Evolutionary conservation across 2,329 filamentous ascomycete species (phyloP), one percentile per base, ranked within the genome.

Genomic region (Zymoseptoria crescenta): DNA sequence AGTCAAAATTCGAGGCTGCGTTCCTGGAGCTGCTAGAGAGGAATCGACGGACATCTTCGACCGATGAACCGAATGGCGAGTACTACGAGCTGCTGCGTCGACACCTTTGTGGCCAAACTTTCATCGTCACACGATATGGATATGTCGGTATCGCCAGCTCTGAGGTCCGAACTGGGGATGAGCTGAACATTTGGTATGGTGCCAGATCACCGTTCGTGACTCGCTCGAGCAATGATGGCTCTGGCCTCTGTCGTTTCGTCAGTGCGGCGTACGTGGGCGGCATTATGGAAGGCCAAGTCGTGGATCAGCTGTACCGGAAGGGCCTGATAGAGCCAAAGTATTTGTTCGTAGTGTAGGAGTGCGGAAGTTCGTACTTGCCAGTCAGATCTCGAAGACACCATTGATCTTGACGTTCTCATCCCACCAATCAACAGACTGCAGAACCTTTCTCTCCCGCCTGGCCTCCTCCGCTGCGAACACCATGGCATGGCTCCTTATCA

Each of bases 381-480:
- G n/a, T n/a, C 29, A 30, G 2, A 30, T 30, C 29, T 30, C 29
- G 8, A 30, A 2, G 3, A 49, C 2, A 2, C 21, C 48, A 9
- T 49, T 5, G 7, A 2, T 9, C 2, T 48, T 56, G 49, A 65
- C 60, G 28, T 64, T 62, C 6, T 27, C 50, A 10, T 50, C 49
- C 64, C 62, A 65, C 64, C 64, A 65, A 16, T 60, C 41, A 16
- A 59, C 55, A 62, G 59, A 96, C 65, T 87, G 81, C 3, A 97
- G 75, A 7, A 94, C 86, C 70, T 81, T 85, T 69, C 82, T 84
- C 55, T 81, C 80, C 54, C 77, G 79, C 68, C 93, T 83, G 4
- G 93, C 91, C 68, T 96, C 88, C 75, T 97, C 94, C 0, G 93
- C 94, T 24, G 91, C 92, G 77, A 96, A 99, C 0, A 96, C 93